A percentile compares a stretch with the other conserved stretches of the same genome.
These are phyloP conservation scores for Phytophthora sp. DNA, from an alignment of 352 stramenopile species.

Conservation along the genomic window DNA sequence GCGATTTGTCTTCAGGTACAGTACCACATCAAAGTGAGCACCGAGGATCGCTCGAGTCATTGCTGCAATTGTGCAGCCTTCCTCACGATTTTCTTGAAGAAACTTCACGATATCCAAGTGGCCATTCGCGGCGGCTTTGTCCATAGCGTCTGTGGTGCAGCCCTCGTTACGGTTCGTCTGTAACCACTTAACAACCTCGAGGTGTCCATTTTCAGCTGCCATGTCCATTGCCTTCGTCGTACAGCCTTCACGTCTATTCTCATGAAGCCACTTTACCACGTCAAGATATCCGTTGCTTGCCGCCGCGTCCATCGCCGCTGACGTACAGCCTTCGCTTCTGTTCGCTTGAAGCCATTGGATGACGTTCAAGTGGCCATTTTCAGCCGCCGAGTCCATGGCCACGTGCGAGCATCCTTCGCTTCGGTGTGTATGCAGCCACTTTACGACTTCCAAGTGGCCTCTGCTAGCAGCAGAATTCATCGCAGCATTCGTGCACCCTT, in stretches of 20 bases:
- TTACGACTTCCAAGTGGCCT: constrained; percentile 53
- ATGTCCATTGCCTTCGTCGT: constrained; percentile 34
- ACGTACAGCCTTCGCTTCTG: constrained; percentile 45
- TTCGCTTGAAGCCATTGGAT: constrained; percentile 52
- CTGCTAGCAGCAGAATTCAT: constrained; percentile 54
- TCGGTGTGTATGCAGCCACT: constrained; percentile 53
- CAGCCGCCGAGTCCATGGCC: constrained; percentile 54
- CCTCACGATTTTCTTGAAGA: constrained; percentile 33
- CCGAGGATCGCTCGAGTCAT: constrained; percentile 34
- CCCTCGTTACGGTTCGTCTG: constrained; percentile 32
- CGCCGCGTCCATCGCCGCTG: constrained; percentile 25
- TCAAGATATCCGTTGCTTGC: constrained; percentile 37
- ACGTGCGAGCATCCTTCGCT: constrained; percentile 48
- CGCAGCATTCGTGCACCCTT: constrained; percentile 50
- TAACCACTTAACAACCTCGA: constrained; percentile 42
- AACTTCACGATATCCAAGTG: constrained; percentile 30
- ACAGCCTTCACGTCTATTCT: constrained; percentile 36
- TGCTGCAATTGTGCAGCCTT: constrained; percentile 32
- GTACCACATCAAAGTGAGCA: constrained; percentile 32
- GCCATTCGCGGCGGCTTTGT: constrained; percentile 28
- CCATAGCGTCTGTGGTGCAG: constrained; percentile 34
- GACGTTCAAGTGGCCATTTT: constrained; percentile 43
- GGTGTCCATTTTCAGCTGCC: constrained; percentile 35
- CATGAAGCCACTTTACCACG: constrained; percentile 38
- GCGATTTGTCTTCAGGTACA: constrained; percentile 32